Percentiles rank a stretch among this genome's conserved stretches.
phyloP scores from a whole-genome alignment of 495 filamentous ascomycete genomes.

The Cetradonia linearis region DNA sequence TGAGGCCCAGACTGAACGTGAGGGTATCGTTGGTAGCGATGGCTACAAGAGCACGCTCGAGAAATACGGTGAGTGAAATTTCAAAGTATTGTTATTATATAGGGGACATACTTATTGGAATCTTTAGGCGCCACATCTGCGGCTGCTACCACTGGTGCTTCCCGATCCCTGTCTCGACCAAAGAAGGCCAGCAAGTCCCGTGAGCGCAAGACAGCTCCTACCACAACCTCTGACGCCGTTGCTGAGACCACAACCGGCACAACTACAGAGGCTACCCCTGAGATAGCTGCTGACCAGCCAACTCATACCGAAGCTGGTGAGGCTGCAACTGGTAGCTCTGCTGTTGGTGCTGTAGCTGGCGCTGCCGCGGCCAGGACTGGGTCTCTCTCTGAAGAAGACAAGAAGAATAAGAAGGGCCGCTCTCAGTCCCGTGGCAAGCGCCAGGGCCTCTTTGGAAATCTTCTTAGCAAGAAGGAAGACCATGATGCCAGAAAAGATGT shows the following conservation, averaged over 20 bases:
- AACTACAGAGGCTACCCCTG: constrained; percentile 9
- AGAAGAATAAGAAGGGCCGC: constrained; percentile 48
- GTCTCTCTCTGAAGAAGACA: constrained; percentile 31
- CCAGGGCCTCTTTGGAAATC: constrained; percentile 64
- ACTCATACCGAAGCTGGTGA: constrained; percentile 23
- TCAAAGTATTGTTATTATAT: background rate
- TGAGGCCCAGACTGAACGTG: constrained; percentile 66
- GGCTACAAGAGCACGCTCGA: constrained; percentile 69
- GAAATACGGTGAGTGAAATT: constrained; percentile 44
- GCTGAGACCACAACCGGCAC: constrained; percentile 15
- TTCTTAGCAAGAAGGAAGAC: constrained; percentile 68
- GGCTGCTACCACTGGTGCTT: constrained; percentile 34
- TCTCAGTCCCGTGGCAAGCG: constrained; percentile 79
- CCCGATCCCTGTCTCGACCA: constrained; percentile 39
- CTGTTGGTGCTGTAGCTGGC: constrained; percentile 22
- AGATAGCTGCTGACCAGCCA: constrained; percentile 25
- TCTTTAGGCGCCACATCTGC: constrained; percentile 43
- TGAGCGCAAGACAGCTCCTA: constrained; percentile 29
- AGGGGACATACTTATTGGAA: constrained; percentile 8
- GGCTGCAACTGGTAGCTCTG: constrained; percentile 23
- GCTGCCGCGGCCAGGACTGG: constrained; percentile 24
- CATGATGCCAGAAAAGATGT: constrained; percentile 48
- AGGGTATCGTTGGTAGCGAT: constrained; percentile 57
- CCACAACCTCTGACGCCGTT: constrained; percentile 8
- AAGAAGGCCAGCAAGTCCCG: constrained; percentile 41